Conservation (phyloP, 306 rosid species). For the Gastrolobium villosum region DNA sequence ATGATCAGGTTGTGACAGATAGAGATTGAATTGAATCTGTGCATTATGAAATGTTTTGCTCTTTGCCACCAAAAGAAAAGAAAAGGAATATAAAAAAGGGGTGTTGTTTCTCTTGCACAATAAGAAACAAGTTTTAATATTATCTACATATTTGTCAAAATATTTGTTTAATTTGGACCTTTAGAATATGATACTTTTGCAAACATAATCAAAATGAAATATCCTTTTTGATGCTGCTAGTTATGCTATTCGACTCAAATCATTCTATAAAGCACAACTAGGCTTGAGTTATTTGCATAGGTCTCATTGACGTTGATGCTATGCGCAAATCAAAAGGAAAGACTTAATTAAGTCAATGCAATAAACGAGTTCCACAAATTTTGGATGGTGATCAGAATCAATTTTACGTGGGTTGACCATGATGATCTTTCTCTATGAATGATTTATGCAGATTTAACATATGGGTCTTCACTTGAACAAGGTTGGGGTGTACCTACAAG, state of each 20-base stretch:
- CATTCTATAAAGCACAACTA: background rate
- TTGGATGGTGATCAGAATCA: background rate
- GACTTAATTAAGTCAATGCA: slow-evolving; percentile 1
- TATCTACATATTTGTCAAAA: background rate
- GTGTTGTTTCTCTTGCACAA: slow-evolving; percentile 19
- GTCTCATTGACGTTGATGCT: background rate
- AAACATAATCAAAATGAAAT: background rate
- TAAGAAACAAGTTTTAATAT: background rate
- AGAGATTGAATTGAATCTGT: slow-evolving; percentile 35
- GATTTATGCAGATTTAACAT: too few species aligned
- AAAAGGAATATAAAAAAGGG: slow-evolving; percentile 15
- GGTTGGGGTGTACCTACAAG: too few species aligned
- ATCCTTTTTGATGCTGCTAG: slow-evolving; percentile 33
- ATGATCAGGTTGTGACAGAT: slow-evolving; percentile 14
- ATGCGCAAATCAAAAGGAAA: background rate
- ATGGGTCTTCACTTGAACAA: too few species aligned
- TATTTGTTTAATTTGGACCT: slow-evolving; percentile 12
- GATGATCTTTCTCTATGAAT: too few species aligned
- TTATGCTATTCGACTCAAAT: slow-evolving; percentile 22
- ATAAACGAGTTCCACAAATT: background rate
- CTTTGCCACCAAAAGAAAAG: slow-evolving; percentile 3
- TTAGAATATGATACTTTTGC: slow-evolving; percentile 13
- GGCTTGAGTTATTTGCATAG: background rate
- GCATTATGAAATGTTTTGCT: slow-evolving; percentile 26
- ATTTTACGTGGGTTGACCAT: too few species aligned